Evolutionary conservation across 2,329 filamentous ascomycete genomes (phyloP), one percentile per base, ranked within the genome.

Genomic region (Chalara sp.): DNA sequence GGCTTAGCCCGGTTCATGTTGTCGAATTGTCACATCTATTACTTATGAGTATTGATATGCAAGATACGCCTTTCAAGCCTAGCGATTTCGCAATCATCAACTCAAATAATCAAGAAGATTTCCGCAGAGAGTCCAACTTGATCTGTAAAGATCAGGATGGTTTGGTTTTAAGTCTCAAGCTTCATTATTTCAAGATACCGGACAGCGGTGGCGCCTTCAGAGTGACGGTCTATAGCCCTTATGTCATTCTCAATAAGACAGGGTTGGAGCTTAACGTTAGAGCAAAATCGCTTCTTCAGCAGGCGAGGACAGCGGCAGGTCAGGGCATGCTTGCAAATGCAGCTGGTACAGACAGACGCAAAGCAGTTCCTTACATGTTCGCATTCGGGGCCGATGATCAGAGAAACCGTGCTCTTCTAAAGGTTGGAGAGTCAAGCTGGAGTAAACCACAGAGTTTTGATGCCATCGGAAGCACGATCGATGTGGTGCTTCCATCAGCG

Each of bases 81-180:
- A 97, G 93, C 70, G 93, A 99, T 56, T 99, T 97, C 70, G 86
- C 91, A 29, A 95, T 99, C 62, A 92, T 99, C 73, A 99, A 99
- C 64, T 85, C 91, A 3, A 91, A 87, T 49, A 82, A 83, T 52
- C 84, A 89, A 47, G 87, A 92, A 57, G 92, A 96, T 63, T 97
- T 96, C 73, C 81, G 84, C 48, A 86, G 87, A 60, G 93, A 99
- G 67, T 80, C 84, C 55, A 81, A 76, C 1, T 68, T 99, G 5
- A 76, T 86, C 10, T 84, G 95, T 62, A 95, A 92, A 64, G 93
- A 99, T 63, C 83, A 87, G 7, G 83, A 89, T 56, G 88, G 88
- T 31, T 76, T 95, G 39, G 77, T 87, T 4, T 70, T 99, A 51
- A 83, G 87, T 54, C 78, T 99, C 42, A 89, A 84, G 60, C 77